Base-by-base conservation (phyloP, 768 basidiomycete species). In the Boletus rex-veris region DNA sequence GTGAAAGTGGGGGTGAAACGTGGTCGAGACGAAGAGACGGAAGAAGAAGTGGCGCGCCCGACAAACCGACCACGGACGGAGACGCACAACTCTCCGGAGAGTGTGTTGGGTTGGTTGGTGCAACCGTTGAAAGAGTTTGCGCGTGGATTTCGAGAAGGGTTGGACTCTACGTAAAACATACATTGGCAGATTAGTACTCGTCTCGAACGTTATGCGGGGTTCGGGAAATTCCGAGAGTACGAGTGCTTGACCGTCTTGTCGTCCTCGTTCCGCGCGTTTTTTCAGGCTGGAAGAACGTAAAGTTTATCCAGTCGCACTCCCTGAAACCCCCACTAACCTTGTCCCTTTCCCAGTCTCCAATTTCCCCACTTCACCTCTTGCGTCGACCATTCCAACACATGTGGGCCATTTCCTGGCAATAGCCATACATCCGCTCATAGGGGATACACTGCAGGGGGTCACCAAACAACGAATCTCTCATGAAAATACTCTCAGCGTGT, bases 61-160 rank as follows among this genome's bases (percentile, higher is more conserved):
- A 49, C 70, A 26, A 80, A 77, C 50, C 83, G 85, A n/a, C 73
- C 77, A 14, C 77, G 85, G 35, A 80, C 67, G 31, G 78, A 76
- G 48, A 67, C 63, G 0, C 80, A 80, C 66, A 63, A 68, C 40
- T 72, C 75, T 0, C 74, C 80, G 4, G 64, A 71, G 54, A 72
- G 73, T 41, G 58, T 77, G 33, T 63, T 83, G 49, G 80, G 80
- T 33, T 86, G 82, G 85, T 75, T 87, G 61, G 69, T 81, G 67
- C 71, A 80, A 38, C 85, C 86, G 6, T 74, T 86, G 68, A 77
- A 79, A 63, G 80, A 81, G 7, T 86, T 88, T 64, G 74, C 83
- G 50, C 78, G 80, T 57, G 86, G 85, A 18, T 86, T 88, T 71
- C 80, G 79, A 59, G 84, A 86, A 69, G 81, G 82, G 62, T 67